phyloP scores from a whole-genome alignment of 352 stramenopile genomes.

The Elongisporangium prolatum region DNA sequence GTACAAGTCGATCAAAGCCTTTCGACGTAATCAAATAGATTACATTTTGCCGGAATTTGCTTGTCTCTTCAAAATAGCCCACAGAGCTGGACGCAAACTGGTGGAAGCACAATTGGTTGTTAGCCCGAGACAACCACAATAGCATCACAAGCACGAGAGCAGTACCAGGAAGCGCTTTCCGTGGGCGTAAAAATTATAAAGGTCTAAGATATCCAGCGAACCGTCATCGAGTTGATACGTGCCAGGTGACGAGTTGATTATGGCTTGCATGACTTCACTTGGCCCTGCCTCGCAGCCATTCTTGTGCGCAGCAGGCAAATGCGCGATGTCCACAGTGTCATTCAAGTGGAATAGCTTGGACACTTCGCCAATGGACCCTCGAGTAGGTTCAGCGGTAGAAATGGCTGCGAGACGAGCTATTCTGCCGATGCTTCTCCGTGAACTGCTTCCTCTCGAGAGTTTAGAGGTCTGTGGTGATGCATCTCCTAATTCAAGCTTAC shows the following conservation, averaged over 20 bases:
- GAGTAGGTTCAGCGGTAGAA: constrained; percentile 3
- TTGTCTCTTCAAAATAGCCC: constrained; percentile 44
- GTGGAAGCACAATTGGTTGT: neutral
- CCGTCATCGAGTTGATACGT: constrained; percentile 32
- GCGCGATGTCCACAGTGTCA: neutral
- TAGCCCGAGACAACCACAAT: neutral
- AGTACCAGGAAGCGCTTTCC: constrained; percentile 39
- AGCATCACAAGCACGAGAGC: neutral
- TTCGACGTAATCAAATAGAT: constrained; percentile 50
- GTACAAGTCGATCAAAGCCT: constrained; percentile 66
- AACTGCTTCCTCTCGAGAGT: neutral
- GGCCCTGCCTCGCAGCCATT: constrained; percentile 4
- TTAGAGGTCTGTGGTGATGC: constrained; percentile 2
- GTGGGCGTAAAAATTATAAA: constrained; percentile 59
- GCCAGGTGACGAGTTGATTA: constrained; percentile 39
- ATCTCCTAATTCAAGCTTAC: constrained; percentile 16
- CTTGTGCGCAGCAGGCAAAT: constrained; percentile 3
- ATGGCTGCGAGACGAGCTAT: constrained; percentile 4
- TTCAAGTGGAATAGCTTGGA: neutral
- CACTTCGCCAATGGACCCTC: neutral
- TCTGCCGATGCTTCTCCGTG: neutral
- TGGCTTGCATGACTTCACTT: constrained; percentile 29
- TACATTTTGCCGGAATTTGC: constrained; percentile 26
- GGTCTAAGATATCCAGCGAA: constrained; percentile 28
- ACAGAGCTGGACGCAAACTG: constrained; percentile 50